These are phyloP conservation scores for Davidsoniella neocaledoniae DNA, from an alignment of 2,329 filamentous ascomycete species.

Conservation along the genomic window DNA sequence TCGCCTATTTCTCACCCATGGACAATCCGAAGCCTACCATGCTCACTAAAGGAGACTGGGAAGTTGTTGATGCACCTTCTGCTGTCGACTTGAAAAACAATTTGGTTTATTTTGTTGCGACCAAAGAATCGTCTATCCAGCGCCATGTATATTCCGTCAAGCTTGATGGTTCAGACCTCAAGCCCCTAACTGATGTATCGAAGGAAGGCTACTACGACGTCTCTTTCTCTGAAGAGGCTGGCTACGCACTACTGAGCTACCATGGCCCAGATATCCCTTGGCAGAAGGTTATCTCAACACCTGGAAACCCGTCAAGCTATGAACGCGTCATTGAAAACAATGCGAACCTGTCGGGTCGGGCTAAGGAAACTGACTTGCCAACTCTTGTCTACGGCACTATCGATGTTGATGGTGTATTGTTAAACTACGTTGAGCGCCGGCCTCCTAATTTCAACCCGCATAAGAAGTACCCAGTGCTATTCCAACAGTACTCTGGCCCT, in stretches of 20 bases:
- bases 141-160: slow-evolving; percentile 84
- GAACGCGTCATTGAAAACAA: slow-evolving; percentile 68
- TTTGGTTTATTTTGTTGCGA: slow-evolving; percentile 77
- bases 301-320: slow-evolving; percentile 46
- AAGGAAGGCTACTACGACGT: slow-evolving; percentile 63
- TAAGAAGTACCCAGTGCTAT: slow-evolving; percentile 84
- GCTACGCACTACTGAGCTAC: slow-evolving; percentile 74
- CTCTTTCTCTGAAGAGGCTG: slow-evolving; percentile 68
- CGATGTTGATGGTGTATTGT: slow-evolving; percentile 60
- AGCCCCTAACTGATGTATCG: slow-evolving; percentile 55
- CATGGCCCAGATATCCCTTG: slow-evolving; percentile 72
- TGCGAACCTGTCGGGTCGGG: slow-evolving; percentile 46
- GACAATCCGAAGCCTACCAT: slow-evolving; percentile 68
- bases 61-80: slow-evolving; percentile 72
- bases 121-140: slow-evolving; percentile 75
- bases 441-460: slow-evolving; percentile 74
- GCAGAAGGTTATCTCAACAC: slow-evolving; percentile 79
- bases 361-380: slow-evolving; percentile 64
- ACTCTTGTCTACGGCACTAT: slow-evolving; percentile 69
- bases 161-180: slow-evolving; percentile 59
- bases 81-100: slow-evolving; percentile 73
- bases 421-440: slow-evolving; percentile 64
- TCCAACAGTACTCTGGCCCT: slow-evolving; percentile 86
- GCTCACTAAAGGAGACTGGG: slow-evolving; percentile 81
- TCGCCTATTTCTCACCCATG: slow-evolving; percentile 83